These are phyloP conservation scores for Corchorus olitorius DNA, from an alignment of 345 rosid species.

Conservation along the genomic window DNA sequence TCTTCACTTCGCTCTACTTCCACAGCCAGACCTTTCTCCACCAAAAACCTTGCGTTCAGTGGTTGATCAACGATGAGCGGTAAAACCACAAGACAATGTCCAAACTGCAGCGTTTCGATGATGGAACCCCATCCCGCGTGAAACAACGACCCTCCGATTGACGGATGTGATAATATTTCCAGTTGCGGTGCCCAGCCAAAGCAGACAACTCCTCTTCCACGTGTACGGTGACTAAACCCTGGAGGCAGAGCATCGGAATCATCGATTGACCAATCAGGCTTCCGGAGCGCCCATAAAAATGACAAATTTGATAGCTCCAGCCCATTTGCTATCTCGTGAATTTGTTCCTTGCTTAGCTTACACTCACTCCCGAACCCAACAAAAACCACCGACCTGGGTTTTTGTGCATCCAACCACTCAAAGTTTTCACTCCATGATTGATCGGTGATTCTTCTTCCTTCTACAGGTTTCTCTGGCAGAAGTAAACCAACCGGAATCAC, in stretches of 20 bases:
- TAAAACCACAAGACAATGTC: constrained; percentile 21
- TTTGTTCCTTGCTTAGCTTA: neutral
- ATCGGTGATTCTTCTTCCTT: neutral
- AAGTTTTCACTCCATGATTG: neutral
- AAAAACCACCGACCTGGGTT: neutral
- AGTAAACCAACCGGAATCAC: constrained; percentile 27
- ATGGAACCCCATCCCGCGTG: constrained; percentile 31
- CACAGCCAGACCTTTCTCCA: constrained; percentile 29
- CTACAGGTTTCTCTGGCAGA: constrained; percentile 13
- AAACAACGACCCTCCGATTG: constrained; percentile 18
- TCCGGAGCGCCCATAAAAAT: neutral
- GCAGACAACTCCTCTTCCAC: neutral
- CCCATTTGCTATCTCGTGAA: neutral
- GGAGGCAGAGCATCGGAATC: neutral
- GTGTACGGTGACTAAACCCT: neutral
- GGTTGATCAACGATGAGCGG: constrained; percentile 27
- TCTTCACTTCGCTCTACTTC: constrained; percentile 28
- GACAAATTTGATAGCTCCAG: neutral
- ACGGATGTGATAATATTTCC: constrained; percentile 5
- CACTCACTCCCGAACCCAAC: neutral
- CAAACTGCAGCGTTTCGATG: constrained; percentile 30
- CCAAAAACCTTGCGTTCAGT: constrained; percentile 24
- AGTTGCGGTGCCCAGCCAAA: constrained; percentile 9
- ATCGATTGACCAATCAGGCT: neutral
- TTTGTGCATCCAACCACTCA: constrained; percentile 2